Percentiles rank a stretch among this genome's conserved stretches.
phyloP scores from a whole-genome alignment of 208 protist species.

The Entamoeba moshkovskii region DNA sequence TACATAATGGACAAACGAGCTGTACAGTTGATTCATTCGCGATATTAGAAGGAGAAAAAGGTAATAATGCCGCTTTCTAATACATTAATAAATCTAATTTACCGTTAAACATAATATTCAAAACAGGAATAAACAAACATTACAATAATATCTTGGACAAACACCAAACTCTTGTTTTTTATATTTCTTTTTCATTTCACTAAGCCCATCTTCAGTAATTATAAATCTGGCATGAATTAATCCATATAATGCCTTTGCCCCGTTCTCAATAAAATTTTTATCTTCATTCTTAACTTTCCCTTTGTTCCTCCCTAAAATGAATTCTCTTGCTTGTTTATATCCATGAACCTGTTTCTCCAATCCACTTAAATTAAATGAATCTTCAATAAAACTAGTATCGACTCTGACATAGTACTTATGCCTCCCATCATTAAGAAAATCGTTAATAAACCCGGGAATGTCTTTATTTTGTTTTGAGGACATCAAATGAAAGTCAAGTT shows the following conservation, averaged over 20 bases:
- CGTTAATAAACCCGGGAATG: neutral
- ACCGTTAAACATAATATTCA: no score
- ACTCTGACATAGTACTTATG: neutral
- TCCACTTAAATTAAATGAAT: neutral
- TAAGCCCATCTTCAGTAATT: constrained; percentile 13
- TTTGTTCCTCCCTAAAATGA: neutral
- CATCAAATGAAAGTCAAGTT: neutral
- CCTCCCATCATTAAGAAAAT: neutral
- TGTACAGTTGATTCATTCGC: neutral
- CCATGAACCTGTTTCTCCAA: neutral
- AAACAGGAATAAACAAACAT: neutral
- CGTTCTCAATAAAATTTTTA: neutral
- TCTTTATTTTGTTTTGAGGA: neutral
- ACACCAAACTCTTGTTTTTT: constrained; percentile 25
- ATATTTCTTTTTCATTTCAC: constrained; percentile 21
- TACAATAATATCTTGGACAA: constrained; percentile 27
- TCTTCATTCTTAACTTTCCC: neutral
- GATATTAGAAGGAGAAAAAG: neutral
- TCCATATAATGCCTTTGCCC: constrained; percentile 22
- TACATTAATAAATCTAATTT: no score
- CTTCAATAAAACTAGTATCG: neutral
- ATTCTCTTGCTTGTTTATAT: neutral
- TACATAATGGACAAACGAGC: neutral
- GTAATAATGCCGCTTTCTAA: neutral
- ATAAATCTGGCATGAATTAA: constrained; percentile 32